Percentiles rank a stretch among this genome's conserved stretches.
Conservation (phyloP, 257 asterid genomes). For the Solanum bulbocastanum region DNA sequence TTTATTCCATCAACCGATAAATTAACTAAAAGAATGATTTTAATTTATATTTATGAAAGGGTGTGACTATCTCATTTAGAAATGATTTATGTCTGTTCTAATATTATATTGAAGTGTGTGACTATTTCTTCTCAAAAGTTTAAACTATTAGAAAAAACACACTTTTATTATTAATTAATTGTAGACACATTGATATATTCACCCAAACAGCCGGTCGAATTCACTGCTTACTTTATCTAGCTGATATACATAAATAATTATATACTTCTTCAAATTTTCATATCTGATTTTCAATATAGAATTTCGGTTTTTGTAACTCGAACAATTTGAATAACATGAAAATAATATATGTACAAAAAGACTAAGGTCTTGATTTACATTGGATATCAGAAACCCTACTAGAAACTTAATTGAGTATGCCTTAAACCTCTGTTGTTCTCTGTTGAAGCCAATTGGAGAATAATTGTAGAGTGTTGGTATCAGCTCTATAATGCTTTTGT, state of each 20-base stretch:
- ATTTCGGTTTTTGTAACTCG: neutral
- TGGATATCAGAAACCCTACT: neutral
- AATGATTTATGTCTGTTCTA: fast-evolving
- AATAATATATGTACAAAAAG: neutral
- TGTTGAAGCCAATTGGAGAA: neutral
- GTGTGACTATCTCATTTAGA: neutral
- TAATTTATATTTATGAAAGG: no score
- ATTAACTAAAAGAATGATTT: neutral
- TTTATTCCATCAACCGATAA: neutral
- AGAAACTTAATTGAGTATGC: neutral
- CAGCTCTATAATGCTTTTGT: conserved; percentile 6
- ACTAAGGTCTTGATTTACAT: neutral
- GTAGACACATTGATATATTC: neutral
- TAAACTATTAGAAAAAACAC: no score
- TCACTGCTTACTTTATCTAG: neutral
- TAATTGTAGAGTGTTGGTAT: neutral
- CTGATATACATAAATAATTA: neutral
- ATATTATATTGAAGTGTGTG: neutral
- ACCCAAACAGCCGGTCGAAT: neutral
- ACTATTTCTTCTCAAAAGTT: no score
- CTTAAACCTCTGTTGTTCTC: neutral
- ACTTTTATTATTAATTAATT: no score
- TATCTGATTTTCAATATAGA: neutral
- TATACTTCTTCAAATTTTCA: neutral
- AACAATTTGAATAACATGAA: neutral